Conservation (phyloP, 805 yeast genomes). For the Candida fluviatilis region DNA sequence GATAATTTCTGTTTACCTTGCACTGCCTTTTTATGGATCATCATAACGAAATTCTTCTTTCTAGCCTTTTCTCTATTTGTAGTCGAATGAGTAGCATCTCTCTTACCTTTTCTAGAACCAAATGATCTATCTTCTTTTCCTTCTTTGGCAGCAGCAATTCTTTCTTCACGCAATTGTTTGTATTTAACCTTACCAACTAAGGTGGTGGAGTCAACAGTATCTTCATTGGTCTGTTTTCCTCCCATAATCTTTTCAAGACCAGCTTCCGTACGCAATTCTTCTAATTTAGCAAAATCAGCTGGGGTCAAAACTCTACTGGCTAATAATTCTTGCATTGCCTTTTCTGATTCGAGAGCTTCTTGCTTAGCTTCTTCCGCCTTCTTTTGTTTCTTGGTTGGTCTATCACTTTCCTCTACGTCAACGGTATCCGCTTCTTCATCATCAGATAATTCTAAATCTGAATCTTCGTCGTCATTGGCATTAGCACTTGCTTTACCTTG, state of each 20-base stretch:
- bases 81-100: conserved; percentile 75
- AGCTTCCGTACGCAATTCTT: conserved; percentile 80
- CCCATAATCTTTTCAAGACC: conserved; percentile 82
- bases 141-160: conserved; percentile 79
- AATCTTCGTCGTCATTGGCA: conserved; percentile 20
- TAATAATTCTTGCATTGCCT: conserved; percentile 49
- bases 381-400: conserved; percentile 25
- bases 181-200: conserved; percentile 76
- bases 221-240: conserved; percentile 59
- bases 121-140: conserved; percentile 91
- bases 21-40: conserved; percentile 91
- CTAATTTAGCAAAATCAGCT: conserved; percentile 94
- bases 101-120: conserved; percentile 82
- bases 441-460: conserved; percentile 24
- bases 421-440: conserved; percentile 20
- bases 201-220: conserved; percentile 72
- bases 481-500: conserved; percentile 16
- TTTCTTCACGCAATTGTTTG: conserved; percentile 87
- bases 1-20: conserved; percentile 92
- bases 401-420: conserved; percentile 30
- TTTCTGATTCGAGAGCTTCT: conserved; percentile 15
- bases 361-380: conserved; percentile 23
- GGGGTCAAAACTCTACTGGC: conserved; percentile 87
- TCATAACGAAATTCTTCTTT: conserved; percentile 98
- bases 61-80: conserved; percentile 95